phyloP scores from a whole-genome alignment of 495 filamentous ascomycete genomes.

The Penicillium manginii region DNA sequence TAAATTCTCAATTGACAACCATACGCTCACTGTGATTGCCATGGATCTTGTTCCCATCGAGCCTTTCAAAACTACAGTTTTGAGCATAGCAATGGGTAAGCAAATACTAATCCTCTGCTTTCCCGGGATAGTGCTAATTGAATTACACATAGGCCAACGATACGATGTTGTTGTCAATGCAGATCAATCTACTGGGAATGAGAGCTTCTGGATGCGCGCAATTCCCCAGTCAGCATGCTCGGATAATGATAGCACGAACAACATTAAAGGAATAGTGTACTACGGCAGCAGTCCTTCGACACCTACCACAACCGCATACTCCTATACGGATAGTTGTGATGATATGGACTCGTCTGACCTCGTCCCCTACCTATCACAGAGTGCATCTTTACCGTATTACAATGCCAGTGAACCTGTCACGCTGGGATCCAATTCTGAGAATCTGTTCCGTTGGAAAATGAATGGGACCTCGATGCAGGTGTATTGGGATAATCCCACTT shows the following conservation, averaged over 20 bases:
- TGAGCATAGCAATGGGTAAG: constrained; percentile 62
- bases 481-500: constrained; percentile 23
- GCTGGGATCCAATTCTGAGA: constrained; percentile 7
- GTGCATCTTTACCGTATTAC: constrained; percentile 10
- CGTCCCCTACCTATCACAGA: constrained; percentile 14
- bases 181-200: constrained; percentile 36
- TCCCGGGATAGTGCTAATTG: constrained; percentile 19
- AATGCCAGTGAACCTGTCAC: constrained; percentile 13
- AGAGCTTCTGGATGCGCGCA: constrained; percentile 71
- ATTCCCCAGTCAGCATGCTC: constrained; percentile 55
- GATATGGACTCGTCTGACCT: constrained; percentile 11
- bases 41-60: constrained; percentile 53
- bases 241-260: constrained; percentile 42
- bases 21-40: constrained; percentile 49
- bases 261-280: constrained; percentile 60
- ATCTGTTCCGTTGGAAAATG: constrained; percentile 27
- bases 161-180: constrained; percentile 72
- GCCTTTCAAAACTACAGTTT: constrained; percentile 46
- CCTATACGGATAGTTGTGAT: constrained; percentile 14
- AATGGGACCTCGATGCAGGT: constrained; percentile 26
- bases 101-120: too few species aligned
- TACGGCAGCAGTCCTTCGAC: constrained; percentile 46
- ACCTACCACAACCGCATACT: constrained; percentile 11
- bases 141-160: constrained; percentile 54
- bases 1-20: constrained; percentile 54